phyloP scores from a whole-genome alignment of 306 rosid genomes.

The Acmispon strigosus region DNA sequence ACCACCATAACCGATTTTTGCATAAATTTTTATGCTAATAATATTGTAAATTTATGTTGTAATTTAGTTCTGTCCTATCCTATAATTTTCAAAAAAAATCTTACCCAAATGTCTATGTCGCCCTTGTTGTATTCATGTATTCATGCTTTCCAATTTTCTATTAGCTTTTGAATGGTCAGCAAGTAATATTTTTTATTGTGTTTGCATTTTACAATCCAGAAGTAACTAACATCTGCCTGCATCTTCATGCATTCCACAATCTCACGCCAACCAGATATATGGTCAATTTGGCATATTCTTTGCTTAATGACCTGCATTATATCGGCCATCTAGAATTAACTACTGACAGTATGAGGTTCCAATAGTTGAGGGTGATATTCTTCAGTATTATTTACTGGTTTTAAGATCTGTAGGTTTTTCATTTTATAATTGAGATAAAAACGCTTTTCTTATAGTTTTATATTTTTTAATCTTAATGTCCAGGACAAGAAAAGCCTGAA shows the following conservation, averaged over 20 bases:
- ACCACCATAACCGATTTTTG: no score
- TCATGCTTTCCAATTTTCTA: no score
- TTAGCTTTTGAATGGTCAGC: background rate
- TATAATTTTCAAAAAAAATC: background rate
- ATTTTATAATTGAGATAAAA: background rate
- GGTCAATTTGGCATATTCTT: background rate
- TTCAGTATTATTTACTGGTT: background rate
- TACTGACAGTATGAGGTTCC: background rate
- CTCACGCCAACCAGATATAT: background rate
- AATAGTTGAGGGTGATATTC: background rate
- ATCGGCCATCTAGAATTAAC: background rate
- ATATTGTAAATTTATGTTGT: background rate
- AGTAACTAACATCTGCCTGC: background rate
- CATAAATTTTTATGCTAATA: no score
- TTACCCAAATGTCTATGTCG: background rate
- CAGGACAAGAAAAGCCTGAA: slow-evolving; percentile 47
- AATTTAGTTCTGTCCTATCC: background rate
- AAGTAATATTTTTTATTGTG: background rate
- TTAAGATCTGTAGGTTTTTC: background rate
- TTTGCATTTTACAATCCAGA: background rate
- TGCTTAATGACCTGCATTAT: background rate
- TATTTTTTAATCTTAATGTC: slow-evolving; percentile 9
- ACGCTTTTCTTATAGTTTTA: background rate
- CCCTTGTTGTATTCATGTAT: no score
- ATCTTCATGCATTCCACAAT: background rate